phyloP scores from a whole-genome alignment of 306 rosid genomes.

The Trifolium fragiferum region DNA sequence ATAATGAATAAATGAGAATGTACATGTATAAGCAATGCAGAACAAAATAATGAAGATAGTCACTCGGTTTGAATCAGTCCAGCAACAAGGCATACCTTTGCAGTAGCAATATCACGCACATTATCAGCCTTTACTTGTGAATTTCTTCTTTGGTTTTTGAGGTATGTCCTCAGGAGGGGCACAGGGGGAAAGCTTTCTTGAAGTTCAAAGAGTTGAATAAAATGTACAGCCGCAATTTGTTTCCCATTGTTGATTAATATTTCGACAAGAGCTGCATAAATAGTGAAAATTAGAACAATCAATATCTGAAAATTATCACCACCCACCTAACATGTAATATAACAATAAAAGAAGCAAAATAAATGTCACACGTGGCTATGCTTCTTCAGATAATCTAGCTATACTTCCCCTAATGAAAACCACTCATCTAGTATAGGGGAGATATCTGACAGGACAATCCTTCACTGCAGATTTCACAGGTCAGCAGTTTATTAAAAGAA shows the following conservation, averaged over 20 bases:
- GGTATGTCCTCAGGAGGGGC: slow-evolving; percentile 72
- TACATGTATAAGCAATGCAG: slow-evolving; percentile 19
- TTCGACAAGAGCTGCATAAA: slow-evolving; percentile 65
- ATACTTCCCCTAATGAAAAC: slow-evolving; percentile 50
- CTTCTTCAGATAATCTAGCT: slow-evolving; percentile 35
- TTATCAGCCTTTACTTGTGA: slow-evolving; percentile 69
- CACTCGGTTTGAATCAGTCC: slow-evolving; percentile 27
- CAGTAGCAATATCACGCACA: slow-evolving; percentile 48
- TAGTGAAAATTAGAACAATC: slow-evolving; percentile 26
- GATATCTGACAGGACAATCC: slow-evolving; percentile 56
- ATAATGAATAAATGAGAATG: slow-evolving; percentile 16
- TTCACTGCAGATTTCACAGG: slow-evolving; percentile 67
- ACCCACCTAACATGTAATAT: slow-evolving; percentile 26
- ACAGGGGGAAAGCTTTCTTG: slow-evolving; percentile 68
- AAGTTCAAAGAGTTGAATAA: slow-evolving; percentile 70
- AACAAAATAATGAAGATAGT: slow-evolving; percentile 27
- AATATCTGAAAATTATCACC: slow-evolving; percentile 34
- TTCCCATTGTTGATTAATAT: slow-evolving; percentile 56
- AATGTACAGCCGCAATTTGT: slow-evolving; percentile 70
- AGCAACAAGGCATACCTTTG: slow-evolving; percentile 54
- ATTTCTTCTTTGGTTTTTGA: slow-evolving; percentile 75
- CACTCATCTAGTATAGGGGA: slow-evolving; percentile 43
- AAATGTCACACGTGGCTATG: slow-evolving; percentile 35
- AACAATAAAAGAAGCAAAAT: slow-evolving; percentile 27
- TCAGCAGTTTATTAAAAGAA: slow-evolving; percentile 67